phyloP scores from a whole-genome alignment of 345 rosid species.

The Mallotus nudiflorus region DNA sequence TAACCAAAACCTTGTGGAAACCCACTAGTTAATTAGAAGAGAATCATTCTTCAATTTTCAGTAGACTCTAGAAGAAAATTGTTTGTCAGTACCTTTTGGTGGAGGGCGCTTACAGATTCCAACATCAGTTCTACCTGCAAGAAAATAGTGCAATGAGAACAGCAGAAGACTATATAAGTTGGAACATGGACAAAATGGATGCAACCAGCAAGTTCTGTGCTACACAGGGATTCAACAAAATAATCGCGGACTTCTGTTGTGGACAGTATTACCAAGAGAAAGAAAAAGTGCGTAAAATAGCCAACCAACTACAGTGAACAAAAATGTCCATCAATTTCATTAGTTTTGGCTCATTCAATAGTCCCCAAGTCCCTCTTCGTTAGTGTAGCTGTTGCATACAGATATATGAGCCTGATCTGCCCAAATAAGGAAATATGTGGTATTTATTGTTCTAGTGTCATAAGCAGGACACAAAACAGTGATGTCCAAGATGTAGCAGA shows the following conservation, averaged over 20 bases:
- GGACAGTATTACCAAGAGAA: too few relatives aligned
- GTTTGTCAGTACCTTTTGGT: slow-evolving; percentile 41
- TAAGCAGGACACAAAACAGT: too few relatives aligned
- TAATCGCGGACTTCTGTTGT: neutral
- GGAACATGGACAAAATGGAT: neutral
- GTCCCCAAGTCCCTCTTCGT: too few relatives aligned
- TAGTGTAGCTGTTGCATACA: too few relatives aligned
- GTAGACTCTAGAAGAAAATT: neutral
- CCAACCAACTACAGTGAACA: neutral
- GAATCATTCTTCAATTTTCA: neutral
- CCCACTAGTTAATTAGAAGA: neutral
- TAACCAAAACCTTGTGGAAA: neutral
- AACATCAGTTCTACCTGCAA: slow-evolving; percentile 39
- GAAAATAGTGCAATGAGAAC: neutral
- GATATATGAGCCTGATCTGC: too few relatives aligned
- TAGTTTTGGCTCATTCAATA: neutral
- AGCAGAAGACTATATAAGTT: neutral
- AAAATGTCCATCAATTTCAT: neutral
- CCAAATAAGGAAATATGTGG: too few relatives aligned
- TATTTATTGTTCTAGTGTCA: too few relatives aligned
- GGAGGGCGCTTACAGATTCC: slow-evolving; percentile 34
- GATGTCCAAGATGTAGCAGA: too few relatives aligned
- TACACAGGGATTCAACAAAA: neutral
- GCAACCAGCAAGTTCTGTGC: neutral
- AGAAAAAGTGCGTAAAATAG: too few relatives aligned